phyloP scores from a whole-genome alignment of 305 asterid species.

The Withania somnifera region DNA sequence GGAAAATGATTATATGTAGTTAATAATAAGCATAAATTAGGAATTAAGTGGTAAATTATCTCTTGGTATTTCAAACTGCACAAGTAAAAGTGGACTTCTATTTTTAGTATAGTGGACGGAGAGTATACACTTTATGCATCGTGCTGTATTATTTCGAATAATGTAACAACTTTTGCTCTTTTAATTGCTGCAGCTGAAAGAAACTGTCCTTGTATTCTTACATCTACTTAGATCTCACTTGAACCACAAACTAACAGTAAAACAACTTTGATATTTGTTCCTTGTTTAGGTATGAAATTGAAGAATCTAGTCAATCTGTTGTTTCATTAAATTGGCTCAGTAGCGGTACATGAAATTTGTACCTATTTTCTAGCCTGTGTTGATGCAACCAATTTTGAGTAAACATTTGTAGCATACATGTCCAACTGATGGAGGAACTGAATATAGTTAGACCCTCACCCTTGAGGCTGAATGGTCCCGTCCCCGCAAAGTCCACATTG shows the following conservation, averaged over 20 bases:
- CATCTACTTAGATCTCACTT: background rate
- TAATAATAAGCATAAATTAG: too few relatives aligned
- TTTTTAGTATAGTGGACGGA: too few relatives aligned
- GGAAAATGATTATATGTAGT: too few relatives aligned
- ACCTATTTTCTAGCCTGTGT: background rate
- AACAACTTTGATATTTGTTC: background rate
- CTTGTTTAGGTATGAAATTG: background rate
- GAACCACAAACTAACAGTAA: background rate
- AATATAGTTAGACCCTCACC: constrained; percentile 47
- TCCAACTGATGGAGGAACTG: constrained; percentile 60
- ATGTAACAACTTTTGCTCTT: background rate
- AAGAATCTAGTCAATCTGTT: background rate
- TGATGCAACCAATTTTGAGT: constrained; percentile 16
- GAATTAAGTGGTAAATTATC: too few relatives aligned
- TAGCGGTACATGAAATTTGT: background rate
- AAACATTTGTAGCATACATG: constrained; percentile 11
- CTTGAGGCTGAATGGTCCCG: constrained; percentile 47
- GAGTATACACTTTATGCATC: background rate
- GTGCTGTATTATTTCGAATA: background rate
- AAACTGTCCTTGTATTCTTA: background rate
- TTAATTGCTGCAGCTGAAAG: background rate
- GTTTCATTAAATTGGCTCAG: background rate
- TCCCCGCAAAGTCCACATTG: constrained; percentile 43
- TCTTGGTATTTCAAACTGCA: too few relatives aligned
- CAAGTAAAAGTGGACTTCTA: too few relatives aligned